Base-by-base conservation (phyloP, 148 eudicot genomes). In the Rhododendron griersonianum region DNA sequence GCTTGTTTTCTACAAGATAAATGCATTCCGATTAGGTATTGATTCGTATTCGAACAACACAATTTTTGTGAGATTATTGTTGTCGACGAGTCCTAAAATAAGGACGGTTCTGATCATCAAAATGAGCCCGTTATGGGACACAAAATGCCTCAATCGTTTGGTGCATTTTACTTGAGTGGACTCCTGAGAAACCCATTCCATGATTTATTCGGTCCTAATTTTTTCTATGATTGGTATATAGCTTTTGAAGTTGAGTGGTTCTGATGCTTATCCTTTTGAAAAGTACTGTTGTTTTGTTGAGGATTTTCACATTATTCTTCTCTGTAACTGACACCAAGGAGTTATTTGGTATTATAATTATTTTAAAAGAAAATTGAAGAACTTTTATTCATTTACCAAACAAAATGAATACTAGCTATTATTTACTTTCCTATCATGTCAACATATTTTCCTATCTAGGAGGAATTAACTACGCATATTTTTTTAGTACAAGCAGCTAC, bases 231-330 rank as follows among this genome's bases (percentile, higher is more conserved):
- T 85, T 67, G 30, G 75, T 30, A 11, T 71, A 18, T 84, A 44
- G 81, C 78, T 81, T 79, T 88, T 19, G 28, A 4, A 67, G 44
- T 85, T 85, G 71, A 82, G 30, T 85, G 85, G 19, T 48, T 59
- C 78, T 25, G 81, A 83, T 86, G 86, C 80, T 82, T 88, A 82
- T 84, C 83, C 85, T 37, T 7, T 16, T 76, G 3, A 41, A 82
- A 82, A 21, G 14, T 81, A 41, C 45, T 41, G 63, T 84, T 75
- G 48, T 80, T 81, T 51, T 84, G 45, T 87, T 47, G 78, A 55
- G 55, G 48, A 73, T 84, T 87, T 84, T 84, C 85, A 81, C 47
- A 65, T 48, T 77, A 41, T 82, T 81, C 84, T 55, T 21, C 11
- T 51, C 83, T 55, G 55, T 10, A 45, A 30, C 37, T 47, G 53